Percentiles rank a stretch among this genome's conserved stretches.
These are phyloP conservation scores for Hymenoscyphus scutula DNA, from an alignment of 2,329 filamentous ascomycete species.

Conservation along the genomic window DNA sequence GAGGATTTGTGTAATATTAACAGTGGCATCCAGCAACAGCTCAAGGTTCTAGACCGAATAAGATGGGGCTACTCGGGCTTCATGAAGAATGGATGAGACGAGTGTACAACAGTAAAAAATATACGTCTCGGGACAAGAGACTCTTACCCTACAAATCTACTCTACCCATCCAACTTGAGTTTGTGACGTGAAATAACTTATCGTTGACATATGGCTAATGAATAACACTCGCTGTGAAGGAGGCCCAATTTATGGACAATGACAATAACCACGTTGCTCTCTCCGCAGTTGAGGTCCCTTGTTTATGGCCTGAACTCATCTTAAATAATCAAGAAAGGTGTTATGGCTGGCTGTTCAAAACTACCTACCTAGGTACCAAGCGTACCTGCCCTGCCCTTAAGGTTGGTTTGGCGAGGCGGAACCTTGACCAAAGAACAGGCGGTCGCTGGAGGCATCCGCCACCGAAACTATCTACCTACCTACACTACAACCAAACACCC, in stretches of 20 bases:
- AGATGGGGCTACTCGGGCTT: slow-evolving; percentile 77
- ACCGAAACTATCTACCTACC: background rate
- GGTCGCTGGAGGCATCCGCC: background rate
- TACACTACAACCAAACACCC: background rate
- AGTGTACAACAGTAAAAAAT: slow-evolving; percentile 1
- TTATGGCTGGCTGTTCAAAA: too few relatives aligned
- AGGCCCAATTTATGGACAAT: too few relatives aligned
- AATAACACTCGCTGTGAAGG: too few relatives aligned
- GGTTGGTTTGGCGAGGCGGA: slow-evolving; percentile 1
- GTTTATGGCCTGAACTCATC: too few relatives aligned
- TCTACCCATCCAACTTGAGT: background rate
- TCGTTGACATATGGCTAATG: background rate
- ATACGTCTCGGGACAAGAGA: background rate
- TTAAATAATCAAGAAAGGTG: too few relatives aligned
- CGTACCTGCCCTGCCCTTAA: background rate
- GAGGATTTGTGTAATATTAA: slow-evolving; percentile 79
- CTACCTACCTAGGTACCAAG: background rate
- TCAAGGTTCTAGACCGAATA: slow-evolving; percentile 76
- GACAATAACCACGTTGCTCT: too few relatives aligned
- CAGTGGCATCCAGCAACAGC: slow-evolving; percentile 73
- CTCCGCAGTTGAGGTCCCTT: too few relatives aligned
- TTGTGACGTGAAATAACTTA: background rate
- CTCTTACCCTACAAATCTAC: background rate
- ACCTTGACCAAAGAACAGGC: background rate
- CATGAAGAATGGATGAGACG: background rate